Base-by-base conservation (phyloP, 805 yeast species). In the Ogataea populi-albae region DNA sequence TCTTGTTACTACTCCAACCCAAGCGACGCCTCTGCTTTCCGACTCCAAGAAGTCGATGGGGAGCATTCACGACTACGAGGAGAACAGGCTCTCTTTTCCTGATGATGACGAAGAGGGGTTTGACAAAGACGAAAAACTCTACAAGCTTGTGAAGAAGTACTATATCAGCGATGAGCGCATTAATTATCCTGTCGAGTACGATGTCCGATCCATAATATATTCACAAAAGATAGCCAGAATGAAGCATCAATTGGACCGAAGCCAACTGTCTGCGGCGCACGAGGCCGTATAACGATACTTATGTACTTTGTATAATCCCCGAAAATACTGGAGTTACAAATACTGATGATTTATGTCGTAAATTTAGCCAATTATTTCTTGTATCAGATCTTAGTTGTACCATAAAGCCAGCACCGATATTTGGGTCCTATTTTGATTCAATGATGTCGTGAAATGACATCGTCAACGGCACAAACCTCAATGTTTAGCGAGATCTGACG, bases 181-280 rank as follows among this genome's bases (percentile, higher is more conserved):
- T 34, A 68, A 70, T 35, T 70, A 65, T 34, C 74, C 73, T 0
- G 67, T 71, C 23, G 58, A 36, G 3, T 58, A 45, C 24, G 55
- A 57, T 21, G 51, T 47, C 15, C 30, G 32, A 9, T 34, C 44
- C 6, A 41, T 46, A 17, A 44, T 38, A 4, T 39, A 49, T 32
- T 37, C 52, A 1, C 34, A 30, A 4, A 51, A 50, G 34, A 38
- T 57, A 7, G 32, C 30, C 10, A 32, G 27, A 24, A 24, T 50
- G 38, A 38, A 41, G 20, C 12, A 21, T 9, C 48, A 40, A 18
- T 14, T 46, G 32, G 41, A 30, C 5, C 17, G 12, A 9, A 30
- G n/a, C n/a, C n/a, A n/a, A n/a, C n/a, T n/a, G n/a, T n/a, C n/a
- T n/a, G n/a, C n/a, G n/a, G n/a, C n/a, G n/a, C n/a, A n/a, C n/a